Base-by-base conservation (phyloP, 495 filamentous ascomycete genomes). In the Aspergillus ellipticus region DNA sequence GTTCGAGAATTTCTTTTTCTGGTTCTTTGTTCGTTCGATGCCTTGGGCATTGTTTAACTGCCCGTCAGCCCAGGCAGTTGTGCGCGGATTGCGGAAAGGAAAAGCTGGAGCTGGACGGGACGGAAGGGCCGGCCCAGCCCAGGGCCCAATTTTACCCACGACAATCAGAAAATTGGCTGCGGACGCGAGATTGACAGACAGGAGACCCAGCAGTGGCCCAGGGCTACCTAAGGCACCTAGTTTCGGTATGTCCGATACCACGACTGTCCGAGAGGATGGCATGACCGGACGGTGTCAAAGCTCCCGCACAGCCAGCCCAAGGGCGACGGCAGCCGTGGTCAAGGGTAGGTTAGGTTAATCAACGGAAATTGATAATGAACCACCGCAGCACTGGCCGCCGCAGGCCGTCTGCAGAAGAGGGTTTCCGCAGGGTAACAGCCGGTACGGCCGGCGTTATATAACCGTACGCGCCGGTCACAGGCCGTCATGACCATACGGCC, bases 81-180 rank as follows among this genome's bases (percentile, higher is more conserved):
- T 28, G 24, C 7, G 24, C 24, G 7, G 24, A 4, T 3, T 28
- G 24, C 24, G 24, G 52, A 31, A 41, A 48, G 48, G 55, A 42
- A 41, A 54, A 55, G 42, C 37, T 59, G 58, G 63, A 56, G 60
- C 51, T 55, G 60, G 55, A 62, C 71, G 70, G 70, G 58, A 76
- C 73, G 71, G 73, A 72, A 74, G 73, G 73, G 66, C 72, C 73
- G 71, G 70, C 61, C 69, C 73, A 70, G 61, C 62, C 55, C 63
- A 59, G 55, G 49, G 39, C 22, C 60, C 54, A 49, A 33, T 47
- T 19, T 33, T 15, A 42, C n/a, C 41, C 29, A 43, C 48, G 16
- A 28, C 48, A 48, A 48, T 55, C 57, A 47, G 28, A 51, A 31
- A 26, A 58, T 54, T 35, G 29, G 17, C 24, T 8, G 29, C 10